Evolutionary conservation across 192 early-diverging fungal species (phyloP).

Genomic region (Coemansia javaensis): DNA sequence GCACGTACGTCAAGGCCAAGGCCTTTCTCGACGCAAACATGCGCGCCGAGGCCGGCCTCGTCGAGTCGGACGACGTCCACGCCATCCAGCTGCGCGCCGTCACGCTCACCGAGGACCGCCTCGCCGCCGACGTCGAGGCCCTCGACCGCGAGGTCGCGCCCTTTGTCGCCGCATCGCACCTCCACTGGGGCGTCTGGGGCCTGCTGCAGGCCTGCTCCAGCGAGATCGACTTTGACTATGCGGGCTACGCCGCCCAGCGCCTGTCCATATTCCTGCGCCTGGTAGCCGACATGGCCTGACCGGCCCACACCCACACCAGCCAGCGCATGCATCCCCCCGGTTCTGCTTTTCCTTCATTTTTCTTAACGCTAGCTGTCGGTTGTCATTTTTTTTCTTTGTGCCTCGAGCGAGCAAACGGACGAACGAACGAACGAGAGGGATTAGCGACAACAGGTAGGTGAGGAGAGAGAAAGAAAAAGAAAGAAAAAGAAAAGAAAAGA

Average conservation of each 20-base stretch:
- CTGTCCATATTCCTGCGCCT: constrained; percentile 44
- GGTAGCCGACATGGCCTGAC: constrained; percentile 8
- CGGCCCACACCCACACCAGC: neutral
- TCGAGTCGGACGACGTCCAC: constrained; percentile 15
- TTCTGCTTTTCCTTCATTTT: no score
- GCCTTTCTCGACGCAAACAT: constrained; percentile 38
- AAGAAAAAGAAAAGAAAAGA: neutral
- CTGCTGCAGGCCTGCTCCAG: constrained; percentile 69
- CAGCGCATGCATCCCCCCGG: neutral
- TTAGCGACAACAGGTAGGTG: no score
- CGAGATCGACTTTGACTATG: constrained; percentile 76
- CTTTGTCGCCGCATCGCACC: constrained; percentile 52
- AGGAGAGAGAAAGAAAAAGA: no score
- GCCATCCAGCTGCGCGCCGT: constrained; percentile 10
- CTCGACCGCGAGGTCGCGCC: constrained; percentile 26
- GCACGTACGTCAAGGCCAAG: constrained; percentile 61
- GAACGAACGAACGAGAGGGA: no score
- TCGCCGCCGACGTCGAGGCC: constrained; percentile 15
- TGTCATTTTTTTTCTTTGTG: no score
- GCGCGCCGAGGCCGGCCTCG: constrained; percentile 19
- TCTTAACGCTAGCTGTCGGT: no score
- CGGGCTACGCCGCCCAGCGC: constrained; percentile 60
- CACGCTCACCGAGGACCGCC: constrained; percentile 9
- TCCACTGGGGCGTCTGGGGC: constrained; percentile 79
- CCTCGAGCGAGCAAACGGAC: no score